Evolutionary conservation across 345 rosid genomes (phyloP).

Genomic region (Rhizophora mangle): DNA sequence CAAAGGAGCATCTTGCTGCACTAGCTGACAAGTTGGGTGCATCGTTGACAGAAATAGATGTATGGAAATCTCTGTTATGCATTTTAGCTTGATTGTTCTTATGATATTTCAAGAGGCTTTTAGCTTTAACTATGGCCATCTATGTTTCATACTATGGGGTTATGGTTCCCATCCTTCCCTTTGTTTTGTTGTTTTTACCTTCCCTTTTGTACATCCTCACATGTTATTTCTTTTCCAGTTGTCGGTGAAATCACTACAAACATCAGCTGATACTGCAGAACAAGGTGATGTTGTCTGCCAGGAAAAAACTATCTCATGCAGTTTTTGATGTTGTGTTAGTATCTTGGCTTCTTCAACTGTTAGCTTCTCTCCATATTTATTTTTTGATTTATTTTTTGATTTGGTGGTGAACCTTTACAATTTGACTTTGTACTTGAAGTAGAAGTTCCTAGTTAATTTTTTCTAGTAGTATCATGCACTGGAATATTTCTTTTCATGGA

Average conservation of each 20-base stretch:
- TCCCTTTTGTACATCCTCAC: slow-evolving; percentile 20
- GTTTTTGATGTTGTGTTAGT: slow-evolving; percentile 48
- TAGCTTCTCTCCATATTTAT: slow-evolving; percentile 3
- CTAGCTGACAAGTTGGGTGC: slow-evolving; percentile 89
- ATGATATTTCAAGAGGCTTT: slow-evolving; percentile 10
- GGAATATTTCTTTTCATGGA: not conserved
- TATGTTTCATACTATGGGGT: not conserved
- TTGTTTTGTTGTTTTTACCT: slow-evolving; percentile 1
- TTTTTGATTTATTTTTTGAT: slow-evolving; percentile 1
- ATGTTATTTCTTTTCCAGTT: slow-evolving; percentile 55
- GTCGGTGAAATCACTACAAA: slow-evolving; percentile 57
- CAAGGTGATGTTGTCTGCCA: slow-evolving; percentile 79
- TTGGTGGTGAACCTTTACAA: slow-evolving; percentile 5
- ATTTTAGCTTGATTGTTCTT: slow-evolving; percentile 21
- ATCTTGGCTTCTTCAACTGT: slow-evolving; percentile 35
- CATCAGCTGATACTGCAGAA: slow-evolving; percentile 72
- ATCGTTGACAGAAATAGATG: slow-evolving; percentile 86
- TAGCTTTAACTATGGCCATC: not conserved
- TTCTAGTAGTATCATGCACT: not conserved
- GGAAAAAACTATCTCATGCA: slow-evolving; percentile 48
- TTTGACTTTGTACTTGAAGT: not conserved
- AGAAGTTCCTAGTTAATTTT: not conserved
- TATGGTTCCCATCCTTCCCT: not conserved
- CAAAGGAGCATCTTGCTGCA: slow-evolving; percentile 94
- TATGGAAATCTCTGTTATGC: slow-evolving; percentile 33